These are phyloP conservation scores for Coprinellus micaceus DNA, from an alignment of 768 basidiomycete species.

Conservation along the genomic window DNA sequence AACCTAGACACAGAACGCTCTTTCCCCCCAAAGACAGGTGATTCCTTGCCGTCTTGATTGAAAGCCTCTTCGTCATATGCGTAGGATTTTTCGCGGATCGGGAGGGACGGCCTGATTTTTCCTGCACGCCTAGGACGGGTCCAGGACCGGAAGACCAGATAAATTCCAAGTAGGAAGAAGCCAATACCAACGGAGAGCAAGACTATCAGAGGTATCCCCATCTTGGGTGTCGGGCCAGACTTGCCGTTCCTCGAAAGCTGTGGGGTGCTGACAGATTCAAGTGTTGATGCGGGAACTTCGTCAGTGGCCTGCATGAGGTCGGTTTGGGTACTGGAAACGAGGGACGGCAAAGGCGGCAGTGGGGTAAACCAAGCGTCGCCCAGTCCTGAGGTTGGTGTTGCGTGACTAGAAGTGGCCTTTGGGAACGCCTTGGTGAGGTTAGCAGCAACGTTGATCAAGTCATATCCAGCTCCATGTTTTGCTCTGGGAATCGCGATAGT, in stretches of 20 bases:
- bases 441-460: background rate
- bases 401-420: background rate
- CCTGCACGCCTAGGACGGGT: conserved; percentile 46
- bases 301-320: background rate
- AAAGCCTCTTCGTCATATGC: conserved; percentile 40
- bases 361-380: conserved; percentile 2
- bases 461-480: background rate
- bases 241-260: background rate
- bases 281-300: background rate
- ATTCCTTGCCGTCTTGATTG: conserved; percentile 46
- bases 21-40: conserved; percentile 76
- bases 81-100: conserved; percentile 58
- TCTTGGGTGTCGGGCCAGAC: conserved; percentile 22
- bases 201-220: conserved; percentile 48
- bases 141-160: conserved; percentile 46
- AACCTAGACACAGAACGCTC: conserved; percentile 49
- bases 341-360: conserved; percentile 6
- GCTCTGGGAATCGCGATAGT: background rate
- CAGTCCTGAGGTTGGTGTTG: background rate
- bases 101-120: conserved; percentile 72
- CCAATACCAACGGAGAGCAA: conserved; percentile 51
- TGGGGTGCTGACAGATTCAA: background rate
- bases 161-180: conserved; percentile 44
- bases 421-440: background rate
- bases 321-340: background rate